A percentile compares a stretch with the other conserved stretches of the same genome.
Evolutionary conservation across 1,284 basidiomycete genomes (phyloP).

Genomic region (Cerrena zonata): DNA sequence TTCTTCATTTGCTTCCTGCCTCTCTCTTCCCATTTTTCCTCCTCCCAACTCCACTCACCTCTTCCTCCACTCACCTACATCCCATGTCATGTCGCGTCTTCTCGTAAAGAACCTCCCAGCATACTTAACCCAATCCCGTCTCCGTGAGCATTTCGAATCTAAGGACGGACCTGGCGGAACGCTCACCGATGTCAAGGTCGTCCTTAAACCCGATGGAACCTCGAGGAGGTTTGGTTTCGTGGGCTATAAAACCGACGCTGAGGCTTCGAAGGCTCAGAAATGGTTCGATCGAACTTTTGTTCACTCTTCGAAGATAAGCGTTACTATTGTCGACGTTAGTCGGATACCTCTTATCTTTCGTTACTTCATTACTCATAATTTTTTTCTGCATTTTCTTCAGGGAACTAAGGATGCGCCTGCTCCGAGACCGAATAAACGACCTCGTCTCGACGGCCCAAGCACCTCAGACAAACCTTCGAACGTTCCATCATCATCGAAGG

Average conservation of each 20-base stretch:
- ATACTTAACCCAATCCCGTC: slow-evolving; percentile 60
- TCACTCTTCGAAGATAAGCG: slow-evolving; percentile 68
- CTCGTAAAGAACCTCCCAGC: slow-evolving; percentile 86
- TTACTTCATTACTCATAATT: neutral
- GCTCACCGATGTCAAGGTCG: slow-evolving; percentile 86
- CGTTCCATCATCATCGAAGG: slow-evolving; percentile 3
- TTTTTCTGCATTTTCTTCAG: slow-evolving; percentile 27
- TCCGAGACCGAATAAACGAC: slow-evolving; percentile 65
- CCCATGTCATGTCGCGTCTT: slow-evolving; percentile 71
- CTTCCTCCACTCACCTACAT: neutral
- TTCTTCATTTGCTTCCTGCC: neutral
- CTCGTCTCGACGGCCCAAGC: slow-evolving; percentile 41
- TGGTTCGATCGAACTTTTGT: slow-evolving; percentile 87
- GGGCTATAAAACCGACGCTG: slow-evolving; percentile 78
- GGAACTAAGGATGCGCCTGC: slow-evolving; percentile 60
- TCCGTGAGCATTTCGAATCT: slow-evolving; percentile 69
- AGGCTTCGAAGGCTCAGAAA: slow-evolving; percentile 70
- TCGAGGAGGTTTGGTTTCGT: slow-evolving; percentile 89
- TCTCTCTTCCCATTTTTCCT: neutral
- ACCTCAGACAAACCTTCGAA: slow-evolving; percentile 17
- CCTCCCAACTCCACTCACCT: too few relatives aligned
- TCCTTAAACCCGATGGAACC: slow-evolving; percentile 71
- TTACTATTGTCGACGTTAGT: slow-evolving; percentile 77
- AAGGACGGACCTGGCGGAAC: slow-evolving; percentile 57
- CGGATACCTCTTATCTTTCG: too few relatives aligned